Evolutionary conservation across 192 early-diverging fungal species (phyloP), one percentile per base, ranked within the genome.

Genomic region (Coemansia sp.): DNA sequence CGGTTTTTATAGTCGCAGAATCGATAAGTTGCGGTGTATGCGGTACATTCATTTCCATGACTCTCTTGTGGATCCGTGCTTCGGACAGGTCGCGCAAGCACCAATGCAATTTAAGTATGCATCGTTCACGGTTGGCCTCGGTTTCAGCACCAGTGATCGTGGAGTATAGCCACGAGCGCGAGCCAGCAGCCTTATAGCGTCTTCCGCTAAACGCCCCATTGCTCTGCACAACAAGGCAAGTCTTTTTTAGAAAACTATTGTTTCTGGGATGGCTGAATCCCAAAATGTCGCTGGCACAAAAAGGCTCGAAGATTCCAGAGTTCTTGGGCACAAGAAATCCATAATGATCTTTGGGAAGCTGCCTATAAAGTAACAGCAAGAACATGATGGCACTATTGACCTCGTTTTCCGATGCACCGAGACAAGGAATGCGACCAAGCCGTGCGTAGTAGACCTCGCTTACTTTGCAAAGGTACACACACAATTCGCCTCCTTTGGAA

Each of bases 391-490:
- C 9, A 0, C 13, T 43, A 0, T 18, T 18, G 9, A 18, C 13
- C 0, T 16, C 40, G 15, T 13, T 3, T 5, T 43, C 40, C 15
- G 18, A 18, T 0, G 18, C 40, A 18, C 40, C 13, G 1, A 18
- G 4, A 16, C 40, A 43, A 4, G 40, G 4, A 4, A 43, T 10
- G 13, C 40, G 7, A 16, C 40, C 40, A 1, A 43, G 7, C n/a
- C n/a, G n/a, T 12, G 51, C 51, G n/a, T n/a, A n/a, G n/a, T n/a
- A n/a, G n/a, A n/a, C n/a, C n/a, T n/a, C n/a, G n/a, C n/a, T n/a
- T n/a, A n/a, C n/a, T n/a, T n/a, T n/a, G n/a, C n/a, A n/a, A n/a
- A 57, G 35, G 35, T 57, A 57, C 30, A 57, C 30, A 57, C 29
- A 34, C 13, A 30, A 7, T 30, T 57, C 55, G 16, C 55, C n/a